These are phyloP conservation scores for Leptomonas seymouri DNA, from an alignment of 208 protist genomes.

Conservation along the genomic window DNA sequence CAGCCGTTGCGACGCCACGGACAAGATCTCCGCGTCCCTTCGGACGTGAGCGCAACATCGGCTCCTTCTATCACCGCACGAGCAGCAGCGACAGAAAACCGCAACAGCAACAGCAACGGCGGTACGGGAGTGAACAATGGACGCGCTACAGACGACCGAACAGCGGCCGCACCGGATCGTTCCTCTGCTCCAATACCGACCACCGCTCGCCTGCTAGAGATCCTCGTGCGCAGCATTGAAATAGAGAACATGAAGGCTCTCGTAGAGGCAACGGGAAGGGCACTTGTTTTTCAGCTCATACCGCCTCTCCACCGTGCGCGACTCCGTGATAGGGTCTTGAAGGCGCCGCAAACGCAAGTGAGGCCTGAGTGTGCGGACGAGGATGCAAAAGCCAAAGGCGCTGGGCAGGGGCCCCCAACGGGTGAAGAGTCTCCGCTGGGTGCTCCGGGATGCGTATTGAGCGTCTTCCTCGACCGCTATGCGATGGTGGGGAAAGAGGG, in stretches of 20 bases:
- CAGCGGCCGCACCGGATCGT: neutral
- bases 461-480: constrained; percentile 6
- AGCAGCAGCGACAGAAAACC: neutral
- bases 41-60: constrained; percentile 8
- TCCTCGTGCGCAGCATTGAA: constrained; percentile 23
- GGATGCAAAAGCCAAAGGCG: neutral
- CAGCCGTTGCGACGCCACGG: constrained; percentile 12
- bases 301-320: constrained; percentile 14
- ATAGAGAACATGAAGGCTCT: constrained; percentile 17
- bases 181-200: constrained; percentile 2
- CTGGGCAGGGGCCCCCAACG: neutral
- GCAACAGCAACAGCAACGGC: neutral
- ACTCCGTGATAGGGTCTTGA: constrained; percentile 13
- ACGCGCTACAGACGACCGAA: neutral
- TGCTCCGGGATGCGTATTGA: constrained; percentile 1
- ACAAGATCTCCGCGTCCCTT: neutral
- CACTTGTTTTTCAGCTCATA: constrained; percentile 20
- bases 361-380: neutral
- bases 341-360: constrained; percentile 1
- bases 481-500: too few species aligned
- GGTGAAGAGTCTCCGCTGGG: neutral
- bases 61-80: neutral
- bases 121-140: neutral
- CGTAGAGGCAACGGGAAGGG: constrained; percentile 8
- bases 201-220: constrained; percentile 16